phyloP scores from a whole-genome alignment of 441 rosid species.

The Erysimum cheiri region DNA sequence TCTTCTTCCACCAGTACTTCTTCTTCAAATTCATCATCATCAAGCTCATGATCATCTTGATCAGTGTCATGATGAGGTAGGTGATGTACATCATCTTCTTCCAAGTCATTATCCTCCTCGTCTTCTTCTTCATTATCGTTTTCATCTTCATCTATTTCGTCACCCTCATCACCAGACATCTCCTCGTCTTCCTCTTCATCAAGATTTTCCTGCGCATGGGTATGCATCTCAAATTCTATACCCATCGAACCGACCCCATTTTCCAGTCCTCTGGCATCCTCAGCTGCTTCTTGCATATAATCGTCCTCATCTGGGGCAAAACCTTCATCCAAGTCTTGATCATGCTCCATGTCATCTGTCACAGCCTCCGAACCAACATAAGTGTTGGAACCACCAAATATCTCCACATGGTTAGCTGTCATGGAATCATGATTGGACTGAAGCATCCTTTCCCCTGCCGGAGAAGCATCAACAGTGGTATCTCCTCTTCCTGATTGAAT shows the following conservation, averaged over 20 bases:
- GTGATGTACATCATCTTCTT: conserved; percentile 90
- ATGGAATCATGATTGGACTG: conserved; percentile 66
- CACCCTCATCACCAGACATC: conserved; percentile 92
- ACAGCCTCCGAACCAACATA: conserved; percentile 85
- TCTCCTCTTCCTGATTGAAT: conserved; percentile 66
- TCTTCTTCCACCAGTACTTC: conserved; percentile 96
- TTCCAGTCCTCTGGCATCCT: conserved; percentile 77
- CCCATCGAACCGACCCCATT: conserved; percentile 78
- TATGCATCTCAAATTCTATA: conserved; percentile 83
- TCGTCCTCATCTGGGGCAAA: conserved; percentile 85
- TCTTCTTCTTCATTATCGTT: conserved; percentile 88
- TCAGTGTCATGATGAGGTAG: conserved; percentile 92
- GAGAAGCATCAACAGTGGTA: conserved; percentile 62
- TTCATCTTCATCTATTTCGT: conserved; percentile 77
- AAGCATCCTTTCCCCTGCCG: conserved; percentile 61
- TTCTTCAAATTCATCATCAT: conserved; percentile 96
- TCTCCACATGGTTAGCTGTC: conserved; percentile 62
- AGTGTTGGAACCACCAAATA: conserved; percentile 58
- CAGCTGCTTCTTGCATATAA: conserved; percentile 89
- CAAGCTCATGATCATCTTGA: conserved; percentile 99
- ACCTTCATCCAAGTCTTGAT: conserved; percentile 88
- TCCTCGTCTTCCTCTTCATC: conserved; percentile 96
- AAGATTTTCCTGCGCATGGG: conserved; percentile 78
- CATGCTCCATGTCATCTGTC: conserved; percentile 98
- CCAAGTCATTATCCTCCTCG: conserved; percentile 79